Evolutionary conservation across 805 yeast species (phyloP).

Genomic region (Sugiyamaella boreocaroliniensis): DNA sequence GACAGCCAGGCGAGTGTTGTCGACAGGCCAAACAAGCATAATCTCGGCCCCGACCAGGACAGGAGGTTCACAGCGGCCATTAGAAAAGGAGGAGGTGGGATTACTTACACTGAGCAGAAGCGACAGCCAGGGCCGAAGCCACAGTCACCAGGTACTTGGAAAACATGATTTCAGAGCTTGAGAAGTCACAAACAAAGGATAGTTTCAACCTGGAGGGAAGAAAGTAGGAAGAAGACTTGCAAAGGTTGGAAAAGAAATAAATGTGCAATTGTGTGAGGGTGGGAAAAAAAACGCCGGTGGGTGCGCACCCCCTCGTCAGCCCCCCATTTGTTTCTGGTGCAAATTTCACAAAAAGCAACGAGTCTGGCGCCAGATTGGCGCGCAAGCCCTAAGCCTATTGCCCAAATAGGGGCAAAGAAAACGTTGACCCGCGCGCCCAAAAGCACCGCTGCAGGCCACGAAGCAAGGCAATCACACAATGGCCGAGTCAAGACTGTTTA

Average conservation of each 20-base stretch:
- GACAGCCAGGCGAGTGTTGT: too few relatives aligned
- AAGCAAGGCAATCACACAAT: neutral
- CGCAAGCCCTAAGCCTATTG: neutral
- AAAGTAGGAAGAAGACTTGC: neutral
- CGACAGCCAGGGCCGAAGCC: neutral
- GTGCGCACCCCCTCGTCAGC: neutral
- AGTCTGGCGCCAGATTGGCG: neutral
- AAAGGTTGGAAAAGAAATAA: neutral
- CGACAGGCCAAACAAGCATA: too few relatives aligned
- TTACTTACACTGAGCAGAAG: neutral
- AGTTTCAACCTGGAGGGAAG: neutral
- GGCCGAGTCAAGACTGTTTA: neutral
- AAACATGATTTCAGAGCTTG: neutral
- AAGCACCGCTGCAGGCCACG: neutral
- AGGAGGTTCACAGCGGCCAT: too few relatives aligned
- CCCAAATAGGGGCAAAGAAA: neutral
- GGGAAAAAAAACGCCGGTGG: neutral
- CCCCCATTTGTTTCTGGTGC: neutral
- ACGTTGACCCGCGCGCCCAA: neutral
- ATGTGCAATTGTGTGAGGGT: neutral
- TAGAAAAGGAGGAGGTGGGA: too few relatives aligned
- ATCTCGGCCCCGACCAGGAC: too few relatives aligned
- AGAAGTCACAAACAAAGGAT: neutral
- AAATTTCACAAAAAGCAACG: neutral
- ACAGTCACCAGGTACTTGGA: constrained; percentile 1